phyloP scores from a whole-genome alignment of 305 asterid species.

The Rubia balearica region DNA sequence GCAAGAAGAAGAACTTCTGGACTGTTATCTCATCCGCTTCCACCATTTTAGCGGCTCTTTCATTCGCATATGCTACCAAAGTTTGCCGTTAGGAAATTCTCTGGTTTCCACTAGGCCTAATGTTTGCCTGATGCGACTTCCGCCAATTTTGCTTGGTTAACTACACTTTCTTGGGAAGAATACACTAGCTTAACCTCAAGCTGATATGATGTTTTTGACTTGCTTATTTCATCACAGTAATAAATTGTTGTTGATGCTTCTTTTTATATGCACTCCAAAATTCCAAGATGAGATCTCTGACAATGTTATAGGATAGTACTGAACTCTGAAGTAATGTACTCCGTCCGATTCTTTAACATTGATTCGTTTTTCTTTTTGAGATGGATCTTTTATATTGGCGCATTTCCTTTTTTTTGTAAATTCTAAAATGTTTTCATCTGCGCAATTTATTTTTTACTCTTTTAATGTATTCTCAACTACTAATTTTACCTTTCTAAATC shows the following conservation, averaged over 20 bases:
- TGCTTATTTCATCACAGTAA: neutral
- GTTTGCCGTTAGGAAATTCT: constrained; percentile 32
- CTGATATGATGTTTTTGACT: constrained; percentile 10
- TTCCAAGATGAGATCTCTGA: neutral
- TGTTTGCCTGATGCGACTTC: neutral
- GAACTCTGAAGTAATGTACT: too few relatives aligned
- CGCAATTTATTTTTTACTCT: too few relatives aligned
- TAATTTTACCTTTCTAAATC: too few relatives aligned
- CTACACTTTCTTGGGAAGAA: constrained; percentile 6
- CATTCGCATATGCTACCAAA: constrained; percentile 47
- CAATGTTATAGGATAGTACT: neutral
- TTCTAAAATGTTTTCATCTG: too few relatives aligned
- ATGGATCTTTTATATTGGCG: too few relatives aligned
- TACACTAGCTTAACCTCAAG: neutral
- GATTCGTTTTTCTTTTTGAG: too few relatives aligned
- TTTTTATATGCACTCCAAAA: neutral
- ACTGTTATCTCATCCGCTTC: constrained; percentile 59
- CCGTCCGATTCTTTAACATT: too few relatives aligned
- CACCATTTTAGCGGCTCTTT: constrained; percentile 50
- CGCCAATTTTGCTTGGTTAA: constrained; percentile 11
- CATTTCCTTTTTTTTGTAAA: too few relatives aligned
- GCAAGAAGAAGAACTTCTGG: constrained; percentile 72
- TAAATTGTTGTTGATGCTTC: neutral
- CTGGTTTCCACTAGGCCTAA: neutral
- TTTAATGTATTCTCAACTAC: too few relatives aligned